phyloP scores from a whole-genome alignment of 306 rosid species.

The Mimosa bimucronata region DNA sequence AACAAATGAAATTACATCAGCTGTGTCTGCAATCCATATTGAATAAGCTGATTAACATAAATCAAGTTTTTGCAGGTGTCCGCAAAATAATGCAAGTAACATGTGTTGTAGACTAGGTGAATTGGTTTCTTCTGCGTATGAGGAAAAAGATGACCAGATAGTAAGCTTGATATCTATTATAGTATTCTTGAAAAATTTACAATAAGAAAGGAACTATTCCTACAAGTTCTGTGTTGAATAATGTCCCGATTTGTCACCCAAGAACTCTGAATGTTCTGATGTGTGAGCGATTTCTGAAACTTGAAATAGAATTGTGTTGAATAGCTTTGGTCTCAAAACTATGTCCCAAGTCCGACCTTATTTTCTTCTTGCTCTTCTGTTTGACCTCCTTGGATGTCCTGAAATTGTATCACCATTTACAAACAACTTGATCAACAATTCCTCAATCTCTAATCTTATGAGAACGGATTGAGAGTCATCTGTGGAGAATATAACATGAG shows the following conservation, averaged over 20 bases:
- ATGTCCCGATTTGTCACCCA: conserved; percentile 14
- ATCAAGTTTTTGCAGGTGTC: conserved; percentile 21
- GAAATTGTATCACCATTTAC: conserved; percentile 9
- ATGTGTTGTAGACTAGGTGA: conserved; percentile 37
- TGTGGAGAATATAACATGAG: conserved; percentile 15
- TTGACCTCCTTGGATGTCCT: background rate
- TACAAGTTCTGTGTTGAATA: conserved; percentile 1
- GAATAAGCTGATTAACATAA: conserved; percentile 38
- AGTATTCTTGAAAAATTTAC: conserved; percentile 9
- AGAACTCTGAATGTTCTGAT: conserved; percentile 19
- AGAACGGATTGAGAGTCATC: background rate
- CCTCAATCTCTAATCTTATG: conserved; percentile 8
- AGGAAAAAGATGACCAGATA: background rate
- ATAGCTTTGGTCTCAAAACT: background rate
- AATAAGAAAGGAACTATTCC: background rate
- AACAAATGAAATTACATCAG: conserved; percentile 72
- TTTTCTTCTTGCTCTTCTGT: conserved; percentile 3
- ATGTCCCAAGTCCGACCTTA: conserved; percentile 10
- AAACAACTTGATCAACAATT: background rate
- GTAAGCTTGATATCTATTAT: background rate
- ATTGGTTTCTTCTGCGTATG: conserved; percentile 19
- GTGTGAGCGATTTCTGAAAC: conserved; percentile 12
- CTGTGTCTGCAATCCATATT: conserved; percentile 70
- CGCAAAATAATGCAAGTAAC: conserved; percentile 18
- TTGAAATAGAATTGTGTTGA: conserved; percentile 2